Base-by-base conservation (phyloP, 2,329 filamentous ascomycete species). In the Ophiocordyceps camponoti-floridani region DNA sequence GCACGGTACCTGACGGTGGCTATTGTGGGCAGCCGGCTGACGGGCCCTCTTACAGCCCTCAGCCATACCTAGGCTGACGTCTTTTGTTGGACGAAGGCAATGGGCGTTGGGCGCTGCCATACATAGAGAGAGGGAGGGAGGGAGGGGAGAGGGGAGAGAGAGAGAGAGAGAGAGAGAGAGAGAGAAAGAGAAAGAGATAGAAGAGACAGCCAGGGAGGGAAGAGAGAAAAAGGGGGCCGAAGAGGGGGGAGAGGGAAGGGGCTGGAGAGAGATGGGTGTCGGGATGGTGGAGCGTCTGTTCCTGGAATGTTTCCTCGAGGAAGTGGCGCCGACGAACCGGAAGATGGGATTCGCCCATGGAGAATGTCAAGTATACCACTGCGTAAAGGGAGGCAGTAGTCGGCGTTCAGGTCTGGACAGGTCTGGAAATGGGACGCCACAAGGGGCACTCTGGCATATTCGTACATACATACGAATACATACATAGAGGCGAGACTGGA, bases 1-100 rank as follows among this genome's bases (percentile, higher is more conserved):
- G 35, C 23, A 40, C 31, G 16, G 23, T 41, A 46, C 46, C 49
- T 42, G 46, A 45, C 41, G 48, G 46, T 33, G 44, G 49, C 46
- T 43, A 23, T 23, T 23, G 49, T 43, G 52, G 47, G 43, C 48
- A 51, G 28, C 49, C 40, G 28, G 43, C 41, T 42, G 40, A 42
- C 30, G 23, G 23, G 23, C 37, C 44, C 31, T 13, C 33, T 43
- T 38, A 37, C 45, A 23, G 43, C 28, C 14, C 12, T 40, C 40
- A 43, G 35, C 33, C 40, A 43, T 45, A 40, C 19, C 26, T 23
- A n/a, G 41, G 27, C 16, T 42, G 16, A 27, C 33, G 38, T 26
- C 23, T 18, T 23, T 23, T 30, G 33, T 5, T 30, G 35, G 35
- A 18, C 43, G 43, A 38, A 9, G 35, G 26, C 35, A 23, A 30